Evolutionary conservation across 2,329 filamentous ascomycete species (phyloP).

Genomic region (Epicoccum nigrum): DNA sequence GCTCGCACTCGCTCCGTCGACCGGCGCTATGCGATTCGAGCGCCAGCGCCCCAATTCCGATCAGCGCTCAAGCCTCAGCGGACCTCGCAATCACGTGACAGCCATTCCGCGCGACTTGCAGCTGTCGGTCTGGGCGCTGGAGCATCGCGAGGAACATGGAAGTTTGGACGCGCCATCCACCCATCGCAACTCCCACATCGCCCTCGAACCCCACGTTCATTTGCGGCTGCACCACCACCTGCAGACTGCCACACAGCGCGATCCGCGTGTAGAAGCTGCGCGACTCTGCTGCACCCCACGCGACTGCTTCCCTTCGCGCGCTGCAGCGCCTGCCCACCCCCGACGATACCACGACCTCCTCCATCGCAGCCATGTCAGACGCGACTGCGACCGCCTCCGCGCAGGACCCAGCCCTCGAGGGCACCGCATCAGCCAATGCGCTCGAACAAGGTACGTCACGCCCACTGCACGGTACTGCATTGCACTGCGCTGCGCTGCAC

Average conservation of each 20-base stretch:
- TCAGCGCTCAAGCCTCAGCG: too few species aligned
- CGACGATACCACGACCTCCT: neutral
- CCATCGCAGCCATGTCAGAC: constrained; percentile 41
- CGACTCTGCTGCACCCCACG: neutral
- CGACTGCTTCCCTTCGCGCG: neutral
- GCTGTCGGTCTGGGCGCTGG: constrained; percentile 14
- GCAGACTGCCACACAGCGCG: constrained; percentile 9
- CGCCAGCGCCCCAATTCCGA: neutral
- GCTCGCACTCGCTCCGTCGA: neutral
- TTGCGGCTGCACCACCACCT: constrained; percentile 17
- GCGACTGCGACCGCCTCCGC: constrained; percentile 36
- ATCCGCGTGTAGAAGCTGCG: constrained; percentile 3
- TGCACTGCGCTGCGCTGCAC: too few species aligned
- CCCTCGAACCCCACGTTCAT: constrained; percentile 27
- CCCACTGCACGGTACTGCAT: too few species aligned
- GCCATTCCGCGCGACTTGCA: constrained; percentile 18
- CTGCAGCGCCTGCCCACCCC: constrained; percentile 16
- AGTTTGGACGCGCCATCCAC: constrained; percentile 36
- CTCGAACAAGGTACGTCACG: constrained; percentile 42
- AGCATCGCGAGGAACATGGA: constrained; percentile 35
- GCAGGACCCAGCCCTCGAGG: constrained; percentile 35
- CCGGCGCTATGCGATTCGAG: constrained; percentile 4
- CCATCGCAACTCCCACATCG: constrained; percentile 32
- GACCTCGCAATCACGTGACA: neutral
- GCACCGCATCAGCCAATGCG: constrained; percentile 30